These are phyloP conservation scores for Talaromyces borbonicus DNA, from an alignment of 495 filamentous ascomycete genomes.

Conservation along the genomic window DNA sequence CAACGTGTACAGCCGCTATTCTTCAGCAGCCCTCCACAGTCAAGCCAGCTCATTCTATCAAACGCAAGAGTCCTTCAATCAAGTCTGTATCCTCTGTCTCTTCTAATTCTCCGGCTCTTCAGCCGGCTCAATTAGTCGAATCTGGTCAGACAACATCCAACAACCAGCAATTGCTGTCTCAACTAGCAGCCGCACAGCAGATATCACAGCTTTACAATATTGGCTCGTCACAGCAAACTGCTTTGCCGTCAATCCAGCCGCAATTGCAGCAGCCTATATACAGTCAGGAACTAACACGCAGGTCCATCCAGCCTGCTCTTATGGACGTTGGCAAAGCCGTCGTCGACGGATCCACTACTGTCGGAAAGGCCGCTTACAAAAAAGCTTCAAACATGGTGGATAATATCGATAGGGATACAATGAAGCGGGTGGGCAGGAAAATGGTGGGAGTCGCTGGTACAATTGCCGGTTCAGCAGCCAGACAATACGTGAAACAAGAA, in stretches of 20 bases:
- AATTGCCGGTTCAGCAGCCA: not conserved
- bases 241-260: slow-evolving; percentile 2
- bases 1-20: not conserved
- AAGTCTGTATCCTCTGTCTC: slow-evolving; percentile 1
- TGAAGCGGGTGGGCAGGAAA: slow-evolving; percentile 2
- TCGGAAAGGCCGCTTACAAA: not conserved
- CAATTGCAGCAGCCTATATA: not conserved
- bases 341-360: not conserved
- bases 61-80: not conserved
- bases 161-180: not conserved
- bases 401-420: not conserved
- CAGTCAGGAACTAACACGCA: not conserved
- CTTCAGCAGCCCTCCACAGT: not conserved
- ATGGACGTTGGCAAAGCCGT: not conserved
- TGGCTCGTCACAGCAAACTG: not conserved
- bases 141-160: not conserved
- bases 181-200: not conserved
- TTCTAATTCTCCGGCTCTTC: not conserved
- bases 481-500: not conserved
- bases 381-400: slow-evolving; percentile 5
- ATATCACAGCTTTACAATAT: not conserved
- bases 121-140: not conserved
- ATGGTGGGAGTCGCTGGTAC: not conserved
- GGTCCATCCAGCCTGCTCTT: not conserved
- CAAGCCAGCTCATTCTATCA: not conserved